These are phyloP conservation scores for Mesembryanthemum crystallinum DNA, from an alignment of 148 eudicot genomes.

Conservation along the genomic window DNA sequence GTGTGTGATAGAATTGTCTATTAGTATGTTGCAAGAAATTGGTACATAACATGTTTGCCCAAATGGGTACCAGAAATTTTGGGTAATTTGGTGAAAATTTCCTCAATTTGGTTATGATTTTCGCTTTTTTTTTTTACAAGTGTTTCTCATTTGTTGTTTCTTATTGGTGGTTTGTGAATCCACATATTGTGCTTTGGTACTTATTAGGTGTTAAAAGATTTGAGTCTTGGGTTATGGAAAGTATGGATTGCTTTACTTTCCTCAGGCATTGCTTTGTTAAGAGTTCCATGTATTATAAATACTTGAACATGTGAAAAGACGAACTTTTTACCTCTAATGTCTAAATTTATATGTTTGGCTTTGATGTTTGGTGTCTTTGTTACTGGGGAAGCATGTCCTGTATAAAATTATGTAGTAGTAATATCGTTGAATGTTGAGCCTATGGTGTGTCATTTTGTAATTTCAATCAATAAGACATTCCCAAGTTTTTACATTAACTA, in stretches of 20 bases:
- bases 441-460: background rate
- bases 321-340: conserved; percentile 4
- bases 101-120: background rate
- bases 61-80: too few relatives aligned
- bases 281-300: background rate
- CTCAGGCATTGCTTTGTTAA: background rate
- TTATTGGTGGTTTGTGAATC: background rate
- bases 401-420: background rate
- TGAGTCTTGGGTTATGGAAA: conserved; percentile 12
- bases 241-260: background rate
- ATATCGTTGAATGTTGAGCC: conserved; percentile 17
- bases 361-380: conserved; percentile 3
- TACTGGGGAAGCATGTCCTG: background rate
- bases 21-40: too few relatives aligned
- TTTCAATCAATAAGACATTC: conserved; percentile 10
- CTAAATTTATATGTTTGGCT: background rate
- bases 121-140: background rate
- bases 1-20: too few relatives aligned
- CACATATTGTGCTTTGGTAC: background rate
- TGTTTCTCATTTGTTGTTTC: background rate
- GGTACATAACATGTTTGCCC: too few relatives aligned
- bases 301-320: conserved; percentile 9
- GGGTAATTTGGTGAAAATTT: too few relatives aligned
- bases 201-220: background rate
- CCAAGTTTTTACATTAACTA: too few relatives aligned